phyloP scores from a whole-genome alignment of 306 rosid species.

The Vigna unguiculata region DNA sequence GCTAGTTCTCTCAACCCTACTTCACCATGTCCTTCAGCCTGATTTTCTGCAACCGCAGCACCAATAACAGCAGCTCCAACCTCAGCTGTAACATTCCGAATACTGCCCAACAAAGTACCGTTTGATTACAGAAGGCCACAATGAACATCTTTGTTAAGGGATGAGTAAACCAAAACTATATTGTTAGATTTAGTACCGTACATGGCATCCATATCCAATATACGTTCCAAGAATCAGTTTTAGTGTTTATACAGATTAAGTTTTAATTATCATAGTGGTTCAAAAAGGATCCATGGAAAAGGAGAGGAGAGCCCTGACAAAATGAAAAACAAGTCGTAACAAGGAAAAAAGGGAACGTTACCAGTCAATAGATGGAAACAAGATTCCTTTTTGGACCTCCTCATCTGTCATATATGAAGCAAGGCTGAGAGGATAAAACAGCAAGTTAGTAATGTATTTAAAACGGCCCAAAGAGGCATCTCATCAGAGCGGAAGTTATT shows the following conservation, averaged over 20 bases:
- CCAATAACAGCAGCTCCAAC: slow-evolving; percentile 93
- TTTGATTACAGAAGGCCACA: slow-evolving; percentile 26
- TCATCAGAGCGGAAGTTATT: slow-evolving; percentile 26
- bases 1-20: slow-evolving; percentile 70
- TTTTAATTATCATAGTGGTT: slow-evolving; percentile 14
- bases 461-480: slow-evolving; percentile 26
- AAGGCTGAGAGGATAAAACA: slow-evolving; percentile 73
- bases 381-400: slow-evolving; percentile 73
- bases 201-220: slow-evolving; percentile 27
- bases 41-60: slow-evolving; percentile 77
- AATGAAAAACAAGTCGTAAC: slow-evolving; percentile 16
- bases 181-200: slow-evolving; percentile 10
- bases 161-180: slow-evolving; percentile 5
- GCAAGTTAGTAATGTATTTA: slow-evolving; percentile 49
- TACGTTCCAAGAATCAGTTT: background rate
- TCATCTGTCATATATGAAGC: slow-evolving; percentile 93
- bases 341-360: slow-evolving; percentile 47
- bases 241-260: background rate
- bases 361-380: slow-evolving; percentile 87
- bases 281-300: background rate
- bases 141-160: slow-evolving; percentile 1
- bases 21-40: slow-evolving; percentile 84
- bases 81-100: slow-evolving; percentile 77
- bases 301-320: background rate
- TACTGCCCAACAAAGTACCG: slow-evolving; percentile 58